phyloP scores from a whole-genome alignment of 1,284 basidiomycete species.

The Rhodotorula sp. region DNA sequence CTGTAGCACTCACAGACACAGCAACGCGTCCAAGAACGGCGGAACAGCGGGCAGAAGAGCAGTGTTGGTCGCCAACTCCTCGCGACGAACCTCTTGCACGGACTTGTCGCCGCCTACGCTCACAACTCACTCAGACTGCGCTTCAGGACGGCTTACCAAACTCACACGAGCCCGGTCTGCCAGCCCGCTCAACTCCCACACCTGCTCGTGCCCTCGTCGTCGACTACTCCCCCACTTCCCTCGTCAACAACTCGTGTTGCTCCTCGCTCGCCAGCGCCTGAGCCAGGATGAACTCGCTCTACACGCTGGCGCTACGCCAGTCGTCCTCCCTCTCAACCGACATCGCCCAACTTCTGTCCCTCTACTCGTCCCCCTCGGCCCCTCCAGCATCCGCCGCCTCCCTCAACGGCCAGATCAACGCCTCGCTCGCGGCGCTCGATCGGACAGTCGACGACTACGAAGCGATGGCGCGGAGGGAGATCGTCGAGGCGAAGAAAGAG shows the following conservation, averaged over 20 bases:
- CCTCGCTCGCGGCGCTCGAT: constrained; percentile 85
- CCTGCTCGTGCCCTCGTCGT: not conserved
- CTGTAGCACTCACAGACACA: no score
- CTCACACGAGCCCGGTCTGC: not conserved
- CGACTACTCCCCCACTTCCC: not conserved
- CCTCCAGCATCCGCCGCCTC: constrained; percentile 15
- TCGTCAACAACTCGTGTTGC: not conserved
- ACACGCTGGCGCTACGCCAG: constrained; percentile 87
- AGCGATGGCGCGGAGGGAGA: constrained; percentile 88
- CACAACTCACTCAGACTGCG: no score
- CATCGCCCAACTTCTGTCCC: constrained; percentile 51
- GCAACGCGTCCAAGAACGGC: no score
- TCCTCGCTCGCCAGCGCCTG: not conserved
- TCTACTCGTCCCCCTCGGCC: not conserved
- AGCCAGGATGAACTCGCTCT: constrained; percentile 78
- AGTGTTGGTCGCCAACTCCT: no score
- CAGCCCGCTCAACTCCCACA: not conserved
- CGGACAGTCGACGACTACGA: constrained; percentile 94
- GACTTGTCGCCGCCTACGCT: no score
- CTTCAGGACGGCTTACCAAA: no score
- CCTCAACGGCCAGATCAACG: constrained; percentile 76
- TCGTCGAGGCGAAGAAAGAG: constrained; percentile 88
- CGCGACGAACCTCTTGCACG: no score
- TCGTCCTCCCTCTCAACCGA: constrained; percentile 83
- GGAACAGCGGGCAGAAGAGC: no score